These are phyloP conservation scores for Cyclotella atomus DNA, from an alignment of 108 stramenopile genomes.

Conservation along the genomic window DNA sequence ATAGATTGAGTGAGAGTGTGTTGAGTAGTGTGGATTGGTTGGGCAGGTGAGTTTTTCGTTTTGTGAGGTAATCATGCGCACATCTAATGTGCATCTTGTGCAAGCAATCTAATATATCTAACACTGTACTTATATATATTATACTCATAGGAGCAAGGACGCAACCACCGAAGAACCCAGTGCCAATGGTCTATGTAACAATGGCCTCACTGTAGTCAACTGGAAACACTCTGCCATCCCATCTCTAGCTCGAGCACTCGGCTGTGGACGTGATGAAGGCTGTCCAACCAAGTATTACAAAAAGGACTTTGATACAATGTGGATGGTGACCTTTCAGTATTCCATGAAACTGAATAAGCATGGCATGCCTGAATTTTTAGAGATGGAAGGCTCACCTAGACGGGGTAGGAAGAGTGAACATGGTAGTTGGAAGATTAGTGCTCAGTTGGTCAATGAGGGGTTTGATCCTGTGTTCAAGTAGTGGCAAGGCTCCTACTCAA, in stretches of 20 bases:
- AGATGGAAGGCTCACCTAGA: neutral
- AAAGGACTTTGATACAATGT: conserved; percentile 50
- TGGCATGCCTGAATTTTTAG: neutral
- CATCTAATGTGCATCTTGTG: neutral
- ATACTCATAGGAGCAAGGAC: neutral
- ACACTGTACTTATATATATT: neutral
- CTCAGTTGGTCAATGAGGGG: conserved; percentile 42
- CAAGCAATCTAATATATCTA: neutral
- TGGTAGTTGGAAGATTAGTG: conserved; percentile 42
- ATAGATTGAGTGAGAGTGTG: conserved; percentile 30
- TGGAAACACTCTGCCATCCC: conserved; percentile 54
- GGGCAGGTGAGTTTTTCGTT: neutral
- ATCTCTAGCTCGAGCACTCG: conserved; percentile 29
- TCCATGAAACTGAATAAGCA: conserved; percentile 8
- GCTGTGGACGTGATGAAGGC: conserved; percentile 37
- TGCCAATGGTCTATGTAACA: conserved; percentile 15
- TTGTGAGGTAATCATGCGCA: neutral
- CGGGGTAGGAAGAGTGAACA: neutral
- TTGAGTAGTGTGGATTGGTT: neutral
- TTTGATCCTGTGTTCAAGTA: conserved; percentile 13
- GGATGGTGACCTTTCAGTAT: conserved; percentile 51
- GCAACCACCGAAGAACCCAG: neutral
- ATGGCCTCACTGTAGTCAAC: conserved; percentile 44
- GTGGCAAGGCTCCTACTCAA: neutral
- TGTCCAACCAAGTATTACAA: conserved; percentile 40